Evolutionary conservation across 2,329 filamentous ascomycete genomes (phyloP), one percentile per base, ranked within the genome.

Genomic region (Pseudogymnoascus sp.): DNA sequence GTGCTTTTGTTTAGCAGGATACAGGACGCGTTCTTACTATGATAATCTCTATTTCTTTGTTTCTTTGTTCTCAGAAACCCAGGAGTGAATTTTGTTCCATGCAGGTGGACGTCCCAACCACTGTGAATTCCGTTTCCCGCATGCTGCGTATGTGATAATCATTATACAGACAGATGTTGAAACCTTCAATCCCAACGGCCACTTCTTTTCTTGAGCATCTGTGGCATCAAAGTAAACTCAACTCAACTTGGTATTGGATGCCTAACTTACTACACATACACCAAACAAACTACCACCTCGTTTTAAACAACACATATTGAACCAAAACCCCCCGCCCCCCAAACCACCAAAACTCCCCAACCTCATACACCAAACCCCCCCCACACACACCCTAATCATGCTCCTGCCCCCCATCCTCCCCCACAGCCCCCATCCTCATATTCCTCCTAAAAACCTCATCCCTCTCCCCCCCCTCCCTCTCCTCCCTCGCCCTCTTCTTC

Each of bases 401-500:
- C 0, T 70, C 83, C 82, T 59, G 25, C 6, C 53, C 53, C 14
- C 53, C 53, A 33, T 59, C 53, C 66, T 85, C 80, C 14, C 82
- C 81, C n/a, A 79, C 77, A 40, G 79, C 76, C 0, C 83, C 83
- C 64, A 78, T 68, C 66, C 79, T 75, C 37, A 84, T 72, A 12
- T 80, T 75, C 63, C 76, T 76, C 59, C 82, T 77, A 35, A 77
- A 78, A 60, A 74, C 74, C 63, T 78, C 77, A 42, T 71, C 69
- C 66, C 72, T 74, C 53, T 74, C 73, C 2, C 67, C 71, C 5
- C 69, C 72, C 70, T 85, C 82, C 16, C 73, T 75, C 65, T 84
- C 79, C 70, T 88, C 75, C 14, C 92, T 80, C 64, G 78, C 70
- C 72, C 80, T 84, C 78, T 88, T 94, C 81, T 96, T 96, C 65